A percentile compares a stretch with the other conserved stretches of the same genome.
Conservation (phyloP, 1,139 yeast genomes). For the Yamadazyma dendronema region DNA sequence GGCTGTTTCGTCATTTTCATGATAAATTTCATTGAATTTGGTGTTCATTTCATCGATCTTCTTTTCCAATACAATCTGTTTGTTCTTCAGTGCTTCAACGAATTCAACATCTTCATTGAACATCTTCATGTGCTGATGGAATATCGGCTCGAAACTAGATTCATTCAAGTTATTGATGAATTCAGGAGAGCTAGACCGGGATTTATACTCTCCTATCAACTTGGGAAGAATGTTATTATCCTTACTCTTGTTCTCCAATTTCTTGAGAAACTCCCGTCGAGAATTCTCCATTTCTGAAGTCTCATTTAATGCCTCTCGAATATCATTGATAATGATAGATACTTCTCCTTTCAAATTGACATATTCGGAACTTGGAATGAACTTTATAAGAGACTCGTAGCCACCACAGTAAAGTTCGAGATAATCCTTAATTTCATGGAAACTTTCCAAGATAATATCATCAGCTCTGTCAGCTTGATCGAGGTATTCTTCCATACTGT, state of each 20-base stretch:
- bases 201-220: slow-evolving; percentile 46
- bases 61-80: slow-evolving; percentile 44
- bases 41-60: slow-evolving; percentile 42
- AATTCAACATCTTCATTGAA: slow-evolving; percentile 42
- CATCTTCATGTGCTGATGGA: slow-evolving; percentile 34
- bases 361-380: slow-evolving; percentile 51
- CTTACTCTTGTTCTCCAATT: slow-evolving; percentile 43
- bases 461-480: slow-evolving; percentile 66
- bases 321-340: slow-evolving; percentile 33
- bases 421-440: slow-evolving; percentile 39
- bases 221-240: slow-evolving; percentile 52
- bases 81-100: slow-evolving; percentile 34
- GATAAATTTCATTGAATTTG: slow-evolving; percentile 28
- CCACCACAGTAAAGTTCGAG: slow-evolving; percentile 47
- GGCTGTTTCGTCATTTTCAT: slow-evolving; percentile 17
- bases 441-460: slow-evolving; percentile 42
- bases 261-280: slow-evolving; percentile 40
- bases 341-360: slow-evolving; percentile 41
- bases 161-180: slow-evolving; percentile 17
- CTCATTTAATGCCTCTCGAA: slow-evolving; percentile 38
- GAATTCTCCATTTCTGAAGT: slow-evolving; percentile 26
- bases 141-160: slow-evolving; percentile 32
- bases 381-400: slow-evolving; percentile 36
- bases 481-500: slow-evolving; percentile 48
- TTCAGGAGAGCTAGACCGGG: slow-evolving; percentile 2